phyloP scores from a whole-genome alignment of 192 early-diverging fungal species.

The Umbelopsis sp. region DNA sequence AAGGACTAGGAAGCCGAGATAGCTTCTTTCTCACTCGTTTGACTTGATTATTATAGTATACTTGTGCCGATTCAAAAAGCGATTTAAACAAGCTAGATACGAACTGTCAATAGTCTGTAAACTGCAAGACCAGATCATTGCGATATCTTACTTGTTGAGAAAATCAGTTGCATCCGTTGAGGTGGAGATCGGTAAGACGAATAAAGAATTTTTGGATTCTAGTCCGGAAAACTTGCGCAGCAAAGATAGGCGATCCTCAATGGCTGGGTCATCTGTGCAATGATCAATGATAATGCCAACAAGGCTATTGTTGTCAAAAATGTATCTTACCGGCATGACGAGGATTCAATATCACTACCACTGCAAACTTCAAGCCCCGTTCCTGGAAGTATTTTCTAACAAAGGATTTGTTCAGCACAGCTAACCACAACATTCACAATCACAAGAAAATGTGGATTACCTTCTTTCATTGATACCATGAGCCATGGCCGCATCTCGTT shows the following conservation, averaged over 20 bases:
- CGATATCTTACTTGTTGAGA: constrained; percentile 57
- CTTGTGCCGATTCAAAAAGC: constrained; percentile 67
- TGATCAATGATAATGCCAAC: background rate
- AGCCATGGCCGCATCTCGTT: constrained; percentile 60
- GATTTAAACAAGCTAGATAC: constrained; percentile 61
- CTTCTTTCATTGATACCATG: constrained; percentile 71
- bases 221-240: constrained; percentile 72
- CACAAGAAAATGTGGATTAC: constrained; percentile 33
- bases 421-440: constrained; percentile 8
- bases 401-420: background rate
- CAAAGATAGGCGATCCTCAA: constrained; percentile 70
- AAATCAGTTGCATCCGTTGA: constrained; percentile 61
- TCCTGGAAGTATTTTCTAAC: constrained; percentile 66
- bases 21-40: constrained; percentile 76
- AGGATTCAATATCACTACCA: constrained; percentile 65
- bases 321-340: constrained; percentile 53
- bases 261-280: constrained; percentile 57
- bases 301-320: background rate
- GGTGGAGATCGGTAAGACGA: constrained; percentile 56
- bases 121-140: background rate
- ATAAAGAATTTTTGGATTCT: constrained; percentile 70
- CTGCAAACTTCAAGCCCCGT: constrained; percentile 71
- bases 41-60: constrained; percentile 77
- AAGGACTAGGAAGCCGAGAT: constrained; percentile 56
- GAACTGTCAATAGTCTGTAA: background rate